These are phyloP conservation scores for Lactarius pseudohatsudake DNA, from an alignment of 768 basidiomycete species.

Conservation along the genomic window DNA sequence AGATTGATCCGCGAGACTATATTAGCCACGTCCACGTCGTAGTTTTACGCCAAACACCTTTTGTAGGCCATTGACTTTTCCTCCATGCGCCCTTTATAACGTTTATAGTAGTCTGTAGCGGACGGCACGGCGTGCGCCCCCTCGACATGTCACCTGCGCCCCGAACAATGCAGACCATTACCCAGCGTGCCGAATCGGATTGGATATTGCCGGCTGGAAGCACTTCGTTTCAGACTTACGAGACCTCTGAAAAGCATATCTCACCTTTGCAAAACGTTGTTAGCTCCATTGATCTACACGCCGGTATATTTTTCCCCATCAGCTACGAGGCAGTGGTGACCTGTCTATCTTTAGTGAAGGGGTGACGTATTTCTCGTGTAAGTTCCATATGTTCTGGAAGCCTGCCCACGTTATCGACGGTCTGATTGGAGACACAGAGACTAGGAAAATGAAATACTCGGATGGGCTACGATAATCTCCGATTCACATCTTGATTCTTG, in stretches of 20 bases:
- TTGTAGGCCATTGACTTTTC: background rate
- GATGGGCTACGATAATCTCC: background rate
- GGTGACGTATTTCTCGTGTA: background rate
- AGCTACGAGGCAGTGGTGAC: background rate
- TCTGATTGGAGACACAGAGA: background rate
- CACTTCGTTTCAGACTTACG: background rate
- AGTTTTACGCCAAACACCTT: background rate
- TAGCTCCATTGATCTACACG: background rate
- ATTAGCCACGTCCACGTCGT: background rate
- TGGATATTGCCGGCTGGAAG: background rate
- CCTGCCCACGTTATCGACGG: background rate
- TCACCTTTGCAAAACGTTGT: background rate
- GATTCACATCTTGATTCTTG: background rate
- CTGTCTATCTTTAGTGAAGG: background rate
- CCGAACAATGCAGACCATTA: background rate
- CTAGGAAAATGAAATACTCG: background rate
- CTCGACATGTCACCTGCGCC: background rate
- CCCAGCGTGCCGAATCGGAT: background rate
- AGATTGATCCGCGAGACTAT: no score
- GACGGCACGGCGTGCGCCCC: background rate
- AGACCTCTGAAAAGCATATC: background rate
- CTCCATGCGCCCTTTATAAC: background rate
- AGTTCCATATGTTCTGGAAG: background rate
- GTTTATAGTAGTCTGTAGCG: background rate
- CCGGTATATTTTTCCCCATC: background rate